A percentile compares a stretch with the other conserved stretches of the same genome.
Conservation (phyloP, 2,329 filamentous ascomycete species). For the Lachnellula hyalina region DNA sequence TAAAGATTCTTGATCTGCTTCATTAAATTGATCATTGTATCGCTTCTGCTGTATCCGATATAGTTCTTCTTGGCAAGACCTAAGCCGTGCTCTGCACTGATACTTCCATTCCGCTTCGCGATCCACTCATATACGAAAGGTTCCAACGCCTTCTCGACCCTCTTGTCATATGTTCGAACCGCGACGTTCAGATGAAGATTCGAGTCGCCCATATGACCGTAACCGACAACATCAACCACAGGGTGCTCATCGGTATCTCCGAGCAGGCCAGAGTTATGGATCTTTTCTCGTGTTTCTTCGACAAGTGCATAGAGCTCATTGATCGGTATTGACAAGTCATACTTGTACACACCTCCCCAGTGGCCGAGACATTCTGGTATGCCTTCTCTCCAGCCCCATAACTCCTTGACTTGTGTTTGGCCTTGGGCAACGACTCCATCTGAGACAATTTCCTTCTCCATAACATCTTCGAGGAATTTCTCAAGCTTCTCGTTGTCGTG, state of each 20-base stretch:
- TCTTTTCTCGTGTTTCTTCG: slow-evolving; percentile 70
- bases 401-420: slow-evolving; percentile 76
- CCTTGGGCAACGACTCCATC: slow-evolving; percentile 93
- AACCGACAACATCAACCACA: slow-evolving; percentile 86
- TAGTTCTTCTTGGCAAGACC: slow-evolving; percentile 94
- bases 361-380: slow-evolving; percentile 86
- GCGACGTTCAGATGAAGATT: slow-evolving; percentile 93
- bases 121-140: slow-evolving; percentile 99
- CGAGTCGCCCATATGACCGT: slow-evolving; percentile 96
- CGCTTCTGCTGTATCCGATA: slow-evolving; percentile 85
- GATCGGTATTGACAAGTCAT: slow-evolving; percentile 92
- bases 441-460: slow-evolving; percentile 77
- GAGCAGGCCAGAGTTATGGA: slow-evolving; percentile 70
- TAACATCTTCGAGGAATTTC: slow-evolving; percentile 83
- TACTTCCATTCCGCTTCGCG: slow-evolving; percentile 77
- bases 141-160: slow-evolving; percentile 81
- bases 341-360: slow-evolving; percentile 96
- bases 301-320: slow-evolving; percentile 83
- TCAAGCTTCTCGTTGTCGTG: slow-evolving; percentile 92
- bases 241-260: slow-evolving; percentile 71
- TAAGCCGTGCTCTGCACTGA: slow-evolving; percentile 93
- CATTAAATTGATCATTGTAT: slow-evolving; percentile 86
- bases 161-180: slow-evolving; percentile 75
- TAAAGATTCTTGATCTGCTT: slow-evolving; percentile 91
- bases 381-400: slow-evolving; percentile 93